Conservation (phyloP, 768 basidiomycete genomes). For the Paxillus ammoniavirescens region DNA sequence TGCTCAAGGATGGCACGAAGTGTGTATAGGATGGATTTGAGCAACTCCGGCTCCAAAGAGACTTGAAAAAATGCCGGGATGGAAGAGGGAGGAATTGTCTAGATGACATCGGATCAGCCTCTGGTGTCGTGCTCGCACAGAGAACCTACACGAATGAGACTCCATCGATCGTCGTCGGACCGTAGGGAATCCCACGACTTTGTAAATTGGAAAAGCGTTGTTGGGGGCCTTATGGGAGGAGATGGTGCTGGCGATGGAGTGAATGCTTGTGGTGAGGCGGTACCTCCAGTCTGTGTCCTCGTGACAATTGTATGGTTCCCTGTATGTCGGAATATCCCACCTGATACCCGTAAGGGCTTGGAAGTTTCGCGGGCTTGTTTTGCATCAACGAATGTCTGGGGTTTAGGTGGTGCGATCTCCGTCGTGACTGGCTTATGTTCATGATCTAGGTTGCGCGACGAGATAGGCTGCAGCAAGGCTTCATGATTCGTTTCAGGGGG, state of each 20-base stretch:
- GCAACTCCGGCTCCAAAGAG: slow-evolving; percentile 64
- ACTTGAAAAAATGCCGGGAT: slow-evolving; percentile 66
- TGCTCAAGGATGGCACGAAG: slow-evolving; percentile 38
- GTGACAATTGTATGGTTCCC: slow-evolving; percentile 61
- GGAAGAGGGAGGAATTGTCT: slow-evolving; percentile 55
- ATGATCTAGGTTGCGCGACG: slow-evolving; percentile 32
- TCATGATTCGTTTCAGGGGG: slow-evolving; percentile 8
- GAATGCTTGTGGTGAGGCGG: slow-evolving; percentile 3
- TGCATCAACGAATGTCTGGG: slow-evolving; percentile 54
- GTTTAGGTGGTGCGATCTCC: slow-evolving; percentile 11
- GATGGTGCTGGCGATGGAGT: background rate
- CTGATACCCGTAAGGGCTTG: slow-evolving; percentile 51
- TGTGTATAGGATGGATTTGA: slow-evolving; percentile 55
- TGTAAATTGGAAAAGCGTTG: slow-evolving; percentile 62
- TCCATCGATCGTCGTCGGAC: slow-evolving; percentile 50
- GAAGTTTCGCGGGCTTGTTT: slow-evolving; percentile 52
- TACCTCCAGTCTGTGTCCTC: slow-evolving; percentile 22
- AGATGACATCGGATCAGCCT: background rate
- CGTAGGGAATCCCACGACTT: slow-evolving; percentile 51
- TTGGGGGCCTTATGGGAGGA: slow-evolving; percentile 27
- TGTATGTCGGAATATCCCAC: slow-evolving; percentile 68
- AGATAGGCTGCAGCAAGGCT: slow-evolving; percentile 38
- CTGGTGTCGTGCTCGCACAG: background rate
- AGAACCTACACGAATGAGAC: slow-evolving; percentile 54
- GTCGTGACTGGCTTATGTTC: slow-evolving; percentile 13